Evolutionary conservation across 306 rosid species (phyloP).

Genomic region (Alnus rubra): DNA sequence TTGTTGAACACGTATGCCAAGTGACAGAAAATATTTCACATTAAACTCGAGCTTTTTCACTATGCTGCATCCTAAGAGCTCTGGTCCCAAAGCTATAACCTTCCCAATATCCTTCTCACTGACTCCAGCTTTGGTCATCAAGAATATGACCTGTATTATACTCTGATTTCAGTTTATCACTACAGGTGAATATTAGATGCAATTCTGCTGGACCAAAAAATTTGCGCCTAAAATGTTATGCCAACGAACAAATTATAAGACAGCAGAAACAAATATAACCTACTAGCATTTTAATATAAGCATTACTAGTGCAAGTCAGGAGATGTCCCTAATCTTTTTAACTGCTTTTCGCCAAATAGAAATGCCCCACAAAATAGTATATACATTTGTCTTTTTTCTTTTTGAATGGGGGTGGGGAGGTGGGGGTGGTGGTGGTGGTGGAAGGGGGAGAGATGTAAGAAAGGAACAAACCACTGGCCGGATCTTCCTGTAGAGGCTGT

Average conservation of each 20-base stretch:
- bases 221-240: neutral
- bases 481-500: slow-evolving; percentile 87
- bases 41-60: slow-evolving; percentile 74
- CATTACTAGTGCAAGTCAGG: neutral
- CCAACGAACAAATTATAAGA: neutral
- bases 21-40: slow-evolving; percentile 78
- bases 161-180: slow-evolving; percentile 37
- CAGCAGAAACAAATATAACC: slow-evolving; percentile 6
- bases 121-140: slow-evolving; percentile 89
- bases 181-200: neutral
- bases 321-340: slow-evolving; percentile 2
- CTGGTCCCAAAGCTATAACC: slow-evolving; percentile 84
- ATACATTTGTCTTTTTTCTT: no score
- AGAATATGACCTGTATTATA: slow-evolving; percentile 72
- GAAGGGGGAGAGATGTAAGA: neutral
- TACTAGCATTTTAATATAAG: slow-evolving; percentile 9
- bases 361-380: neutral
- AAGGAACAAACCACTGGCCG: slow-evolving; percentile 77
- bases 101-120: slow-evolving; percentile 64
- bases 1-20: slow-evolving; percentile 59
- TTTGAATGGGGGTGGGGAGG: no score
- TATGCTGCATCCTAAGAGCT: slow-evolving; percentile 86
- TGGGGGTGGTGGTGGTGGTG: no score
- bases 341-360: neutral
- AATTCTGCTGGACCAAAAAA: neutral